A percentile compares a stretch with the other conserved stretches of the same genome.
phyloP scores from a whole-genome alignment of 768 basidiomycete genomes.

The Lactarius hatsudake region DNA sequence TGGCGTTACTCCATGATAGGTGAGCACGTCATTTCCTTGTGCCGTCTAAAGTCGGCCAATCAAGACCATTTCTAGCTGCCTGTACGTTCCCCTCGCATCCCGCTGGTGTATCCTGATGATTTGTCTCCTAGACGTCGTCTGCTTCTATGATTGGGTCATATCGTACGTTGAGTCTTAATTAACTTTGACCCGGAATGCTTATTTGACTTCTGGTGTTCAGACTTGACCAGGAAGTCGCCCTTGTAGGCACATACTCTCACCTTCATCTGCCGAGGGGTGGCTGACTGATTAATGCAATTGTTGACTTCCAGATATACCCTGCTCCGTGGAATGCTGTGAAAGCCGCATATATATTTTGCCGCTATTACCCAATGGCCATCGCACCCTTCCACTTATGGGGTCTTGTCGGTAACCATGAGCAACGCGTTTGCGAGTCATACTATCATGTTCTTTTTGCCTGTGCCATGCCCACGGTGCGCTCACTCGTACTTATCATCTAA shows the following conservation, averaged over 20 bases:
- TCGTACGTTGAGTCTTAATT: slow-evolving; percentile 19
- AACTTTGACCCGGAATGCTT: neutral
- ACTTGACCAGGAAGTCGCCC: slow-evolving; percentile 17
- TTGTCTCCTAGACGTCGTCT: slow-evolving; percentile 11
- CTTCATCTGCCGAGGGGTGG: neutral
- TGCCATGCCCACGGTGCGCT: slow-evolving; percentile 18
- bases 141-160: slow-evolving; percentile 27
- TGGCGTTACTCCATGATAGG: slow-evolving; percentile 20
- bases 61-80: neutral
- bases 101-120: neutral
- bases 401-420: neutral
- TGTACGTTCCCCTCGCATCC: neutral
- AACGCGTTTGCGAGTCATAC: neutral
- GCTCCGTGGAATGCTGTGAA: slow-evolving; percentile 19
- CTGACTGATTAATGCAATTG: neutral
- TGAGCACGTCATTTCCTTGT: neutral
- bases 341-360: slow-evolving; percentile 22
- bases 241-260: slow-evolving; percentile 1
- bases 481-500: neutral
- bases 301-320: slow-evolving; percentile 17
- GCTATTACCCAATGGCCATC: slow-evolving; percentile 21
- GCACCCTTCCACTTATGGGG: slow-evolving; percentile 24
- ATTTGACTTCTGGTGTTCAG: slow-evolving; percentile 1
- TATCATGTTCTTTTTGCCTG: slow-evolving; percentile 19
- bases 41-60: neutral